Conservation (phyloP, 2,329 filamentous ascomycete genomes). For the Ciborinia camelliae region DNA sequence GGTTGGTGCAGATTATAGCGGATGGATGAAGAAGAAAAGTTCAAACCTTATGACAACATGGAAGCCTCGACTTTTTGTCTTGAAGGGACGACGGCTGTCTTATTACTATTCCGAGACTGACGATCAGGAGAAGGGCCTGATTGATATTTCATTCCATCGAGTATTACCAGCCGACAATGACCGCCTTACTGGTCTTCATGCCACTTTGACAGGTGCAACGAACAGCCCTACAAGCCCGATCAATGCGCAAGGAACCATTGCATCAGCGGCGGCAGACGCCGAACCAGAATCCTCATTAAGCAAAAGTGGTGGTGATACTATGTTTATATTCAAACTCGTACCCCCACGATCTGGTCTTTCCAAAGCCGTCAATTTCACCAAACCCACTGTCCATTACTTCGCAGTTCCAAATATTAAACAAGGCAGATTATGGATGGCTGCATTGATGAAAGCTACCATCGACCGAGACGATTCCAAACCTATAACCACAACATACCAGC, state of each 20-base stretch:
- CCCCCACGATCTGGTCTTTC: constrained; percentile 84
- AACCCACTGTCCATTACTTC: constrained; percentile 96
- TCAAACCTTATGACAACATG: constrained; percentile 95
- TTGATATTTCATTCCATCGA: constrained; percentile 95
- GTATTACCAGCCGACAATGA: constrained; percentile 95
- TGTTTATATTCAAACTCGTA: constrained; percentile 98
- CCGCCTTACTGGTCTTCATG: constrained; percentile 83
- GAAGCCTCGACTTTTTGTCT: constrained; percentile 94
- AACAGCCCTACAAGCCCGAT: constrained; percentile 54
- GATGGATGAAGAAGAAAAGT: constrained; percentile 99
- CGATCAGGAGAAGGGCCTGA: constrained; percentile 87
- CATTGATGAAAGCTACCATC: constrained; percentile 97
- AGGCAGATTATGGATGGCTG: constrained; percentile 95
- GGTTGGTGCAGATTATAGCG: constrained; percentile 82
- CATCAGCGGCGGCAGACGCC: constrained; percentile 43
- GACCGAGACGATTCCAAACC: constrained; percentile 79
- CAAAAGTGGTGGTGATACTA: constrained; percentile 54
- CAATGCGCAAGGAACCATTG: constrained; percentile 46
- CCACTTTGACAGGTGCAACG: constrained; percentile 84
- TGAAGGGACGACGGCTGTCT: constrained; percentile 84
- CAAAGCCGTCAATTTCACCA: constrained; percentile 93
- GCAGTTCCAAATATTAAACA: constrained; percentile 87
- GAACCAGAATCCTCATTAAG: constrained; percentile 38
- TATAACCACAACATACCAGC: constrained; percentile 89
- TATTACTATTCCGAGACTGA: constrained; percentile 97